Base-by-base conservation (phyloP, 108 stramenopile genomes). In the Epithemia pelagica region DNA sequence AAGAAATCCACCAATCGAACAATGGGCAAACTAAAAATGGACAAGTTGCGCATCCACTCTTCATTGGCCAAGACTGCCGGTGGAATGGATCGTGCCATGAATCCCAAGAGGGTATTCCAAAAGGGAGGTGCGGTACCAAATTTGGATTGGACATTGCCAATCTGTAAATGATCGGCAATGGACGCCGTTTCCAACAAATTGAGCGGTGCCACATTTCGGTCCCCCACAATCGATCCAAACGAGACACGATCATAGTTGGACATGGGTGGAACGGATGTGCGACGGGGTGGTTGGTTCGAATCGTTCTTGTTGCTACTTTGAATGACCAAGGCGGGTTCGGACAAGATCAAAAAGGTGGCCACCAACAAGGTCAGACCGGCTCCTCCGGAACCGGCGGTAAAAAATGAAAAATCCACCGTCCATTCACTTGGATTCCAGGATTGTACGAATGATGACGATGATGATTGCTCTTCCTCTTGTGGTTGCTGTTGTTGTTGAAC, bases 91-190 rank as follows among this genome's bases (percentile, higher is more conserved):
- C 79, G 73, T 22, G 76, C 77, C 87, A 90, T 86, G 22, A 75
- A 67, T 0, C 93, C 93, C 51, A 94, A 78, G 1, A 94, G 66
- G 27, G 70, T 72, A 65, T 94, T 94, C 93, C 93, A 94, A n/a
- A 82, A 69, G 32, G 73, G 58, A 0, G 93, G 92, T 54, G 75
- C 86, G 0, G 93, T 94, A 10, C 85, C 88, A 78, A 94, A 94
- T n/a, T 82, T 71, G 30, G 82, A 58, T 52, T 69, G 64, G 19
- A 70, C 71, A 59, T 68, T 81, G 0, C 75, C 71, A 28, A 83
- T 72, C 5, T 75, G 65, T 19, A 74, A 33, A 0, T 69, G 37
- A 30, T 84, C 83, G 37, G 76, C 74, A n/a, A 84, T 65, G 0
- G 86, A 82, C 0, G 88, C 82, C 26, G 84, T 87, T 66, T 94